Percentiles rank a stretch among this genome's conserved stretches.
Evolutionary conservation across 345 rosid species (phyloP).

Genomic region (Dipteronia dyeriana): DNA sequence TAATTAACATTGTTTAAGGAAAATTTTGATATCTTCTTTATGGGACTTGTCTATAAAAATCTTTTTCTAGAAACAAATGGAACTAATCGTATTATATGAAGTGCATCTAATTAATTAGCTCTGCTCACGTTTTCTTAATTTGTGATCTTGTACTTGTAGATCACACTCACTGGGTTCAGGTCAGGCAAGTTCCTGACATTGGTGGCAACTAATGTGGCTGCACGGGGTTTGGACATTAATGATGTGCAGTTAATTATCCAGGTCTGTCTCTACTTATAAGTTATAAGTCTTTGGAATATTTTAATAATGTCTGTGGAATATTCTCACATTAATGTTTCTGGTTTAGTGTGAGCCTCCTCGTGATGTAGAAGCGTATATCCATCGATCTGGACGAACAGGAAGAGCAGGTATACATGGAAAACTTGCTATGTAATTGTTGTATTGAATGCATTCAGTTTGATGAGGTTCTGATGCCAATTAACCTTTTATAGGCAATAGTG

Average conservation of each 20-base stretch:
- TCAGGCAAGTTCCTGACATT: constrained; percentile 82
- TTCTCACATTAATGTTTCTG: constrained; percentile 14
- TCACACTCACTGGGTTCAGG: constrained; percentile 88
- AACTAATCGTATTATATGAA: not conserved
- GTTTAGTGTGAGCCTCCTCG: constrained; percentile 96
- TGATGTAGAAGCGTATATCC: constrained; percentile 94
- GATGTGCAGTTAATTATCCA: constrained; percentile 96
- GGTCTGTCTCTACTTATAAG: constrained; percentile 40
- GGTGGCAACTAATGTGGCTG: constrained; percentile 97
- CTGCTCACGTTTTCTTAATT: not conserved
- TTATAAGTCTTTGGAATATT: not conserved
- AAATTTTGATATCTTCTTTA: not conserved
- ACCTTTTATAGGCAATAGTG: constrained; percentile 65
- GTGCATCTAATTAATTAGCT: not conserved
- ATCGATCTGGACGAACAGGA: constrained; percentile 99
- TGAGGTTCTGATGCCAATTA: constrained; percentile 14
- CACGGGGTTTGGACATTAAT: constrained; percentile 93
- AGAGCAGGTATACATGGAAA: constrained; percentile 71
- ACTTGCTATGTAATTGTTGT: not conserved
- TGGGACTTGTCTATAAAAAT: not conserved
- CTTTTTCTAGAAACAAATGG: not conserved
- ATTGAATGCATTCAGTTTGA: constrained; percentile 12
- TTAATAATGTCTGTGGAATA: not conserved
- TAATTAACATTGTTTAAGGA: not conserved
- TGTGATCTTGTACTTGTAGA: constrained; percentile 41